Base-by-base conservation (phyloP, 306 rosid genomes). In the Trichosanthes cucumerina region DNA sequence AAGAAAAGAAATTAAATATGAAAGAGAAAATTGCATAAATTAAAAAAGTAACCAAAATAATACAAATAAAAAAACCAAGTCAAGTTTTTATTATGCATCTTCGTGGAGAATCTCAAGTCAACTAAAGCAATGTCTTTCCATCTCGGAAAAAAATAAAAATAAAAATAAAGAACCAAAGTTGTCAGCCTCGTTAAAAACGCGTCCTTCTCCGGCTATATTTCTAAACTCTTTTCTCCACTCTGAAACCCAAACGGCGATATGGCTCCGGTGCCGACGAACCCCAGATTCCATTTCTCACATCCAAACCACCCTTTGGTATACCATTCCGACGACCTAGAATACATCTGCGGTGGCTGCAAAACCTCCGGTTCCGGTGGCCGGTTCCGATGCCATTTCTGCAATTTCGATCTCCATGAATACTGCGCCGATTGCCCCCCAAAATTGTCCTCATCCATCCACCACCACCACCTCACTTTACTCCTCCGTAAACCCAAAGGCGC, bases 331-430 rank as follows among this genome's bases (percentile, higher is more conserved):
- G 28, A 36, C 43, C 46, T 9, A 2, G 75, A 41, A 28, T 75
- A 75, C 63, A 33, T 18, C 19, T 75, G 79, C 64, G 63, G 5
- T 11, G 79, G 46, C 34, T 75, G 79, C 81, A 71, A 70, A 12
- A 44, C 43, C 28, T 12, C 24, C 1, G 85, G 81, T 16, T 46
- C 44, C 36, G 81, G 81, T 3, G 23, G 38, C 47, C 54, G 79
- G 36, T 82, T 78, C 79, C 75, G 79, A 24, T 82, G 84, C 66
- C 38, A 24, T 38, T 14, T 64, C 21, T 82, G 84, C 56, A 73
- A 77, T 18, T 77, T 68, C 65, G 81, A 43, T 38, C 36, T 82
- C 24, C 84, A 82, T 9, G 84, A 82, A 26, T 69, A 69, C 41
- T 82, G 84, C 10, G 54, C 74, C 75, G 21, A 70, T 31, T 82